Evolutionary conservation across 1,284 basidiomycete species (phyloP).

Genomic region (Tylopilus sp.): DNA sequence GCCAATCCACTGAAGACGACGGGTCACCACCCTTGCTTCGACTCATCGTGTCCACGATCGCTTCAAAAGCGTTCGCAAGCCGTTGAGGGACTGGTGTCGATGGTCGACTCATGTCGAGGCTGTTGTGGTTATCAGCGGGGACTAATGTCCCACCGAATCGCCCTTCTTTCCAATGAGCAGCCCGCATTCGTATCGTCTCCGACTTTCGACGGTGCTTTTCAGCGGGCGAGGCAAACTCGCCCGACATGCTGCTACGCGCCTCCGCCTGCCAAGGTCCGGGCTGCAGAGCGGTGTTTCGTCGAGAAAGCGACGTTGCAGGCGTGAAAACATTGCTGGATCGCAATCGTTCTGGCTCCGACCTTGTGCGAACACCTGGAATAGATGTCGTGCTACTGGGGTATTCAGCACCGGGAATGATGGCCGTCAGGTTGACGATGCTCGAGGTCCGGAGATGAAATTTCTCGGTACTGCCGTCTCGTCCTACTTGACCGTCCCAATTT

Average conservation of each 20-base stretch:
- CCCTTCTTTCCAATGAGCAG: conserved; percentile 43
- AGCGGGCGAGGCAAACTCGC: conserved; percentile 8
- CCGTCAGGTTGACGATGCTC: conserved; percentile 23
- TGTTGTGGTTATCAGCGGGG: conserved; percentile 11
- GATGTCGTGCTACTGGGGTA: conserved; percentile 2
- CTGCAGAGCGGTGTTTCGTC: conserved; percentile 3
- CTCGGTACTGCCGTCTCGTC: conserved; percentile 3
- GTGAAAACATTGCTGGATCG: conserved; percentile 3
- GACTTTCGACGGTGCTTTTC: conserved; percentile 39
- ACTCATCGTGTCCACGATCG: conserved; percentile 41
- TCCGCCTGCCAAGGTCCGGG: conserved; percentile 12
- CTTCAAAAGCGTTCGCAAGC: conserved; percentile 39
- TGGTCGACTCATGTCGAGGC: conserved; percentile 19
- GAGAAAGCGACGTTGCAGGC: conserved; percentile 8
- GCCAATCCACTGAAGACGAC: conserved; percentile 9
- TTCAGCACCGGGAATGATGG: conserved; percentile 14
- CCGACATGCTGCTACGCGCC: conserved; percentile 1
- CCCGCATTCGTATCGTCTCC: conserved; percentile 44
- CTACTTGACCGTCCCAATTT: conserved; percentile 15
- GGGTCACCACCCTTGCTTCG: conserved; percentile 16
- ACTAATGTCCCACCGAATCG: conserved; percentile 37
- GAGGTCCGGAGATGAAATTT: conserved; percentile 20
- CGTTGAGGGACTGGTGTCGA: conserved; percentile 37
- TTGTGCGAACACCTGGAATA: conserved; percentile 2
- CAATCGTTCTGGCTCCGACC: conserved; percentile 1